Percentiles rank a stretch among this genome's conserved stretches.
phyloP scores from a whole-genome alignment of 2,329 filamentous ascomycete genomes.

The Xylariales sp. region DNA sequence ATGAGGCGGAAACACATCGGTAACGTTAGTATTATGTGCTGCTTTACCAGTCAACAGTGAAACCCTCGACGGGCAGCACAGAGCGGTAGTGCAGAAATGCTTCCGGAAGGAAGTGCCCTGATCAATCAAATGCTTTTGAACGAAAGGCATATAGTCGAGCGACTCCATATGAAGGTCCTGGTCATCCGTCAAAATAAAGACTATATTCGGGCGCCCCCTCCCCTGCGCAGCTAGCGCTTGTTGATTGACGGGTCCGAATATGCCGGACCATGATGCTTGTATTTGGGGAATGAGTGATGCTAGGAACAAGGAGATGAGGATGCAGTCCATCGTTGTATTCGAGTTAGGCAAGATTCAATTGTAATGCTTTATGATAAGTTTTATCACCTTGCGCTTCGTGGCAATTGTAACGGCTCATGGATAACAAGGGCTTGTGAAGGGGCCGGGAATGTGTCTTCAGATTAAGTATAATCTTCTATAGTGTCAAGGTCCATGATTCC shows the following conservation, averaged over 20 bases:
- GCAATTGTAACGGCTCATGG: neutral
- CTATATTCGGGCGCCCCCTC: conserved; percentile 62
- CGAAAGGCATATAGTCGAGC: conserved; percentile 68
- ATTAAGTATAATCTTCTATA: too few relatives aligned
- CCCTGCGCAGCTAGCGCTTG: conserved; percentile 31
- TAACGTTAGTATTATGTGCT: conserved; percentile 79
- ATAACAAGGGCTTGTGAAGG: too few relatives aligned
- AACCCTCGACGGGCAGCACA: conserved; percentile 76
- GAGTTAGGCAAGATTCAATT: too few relatives aligned
- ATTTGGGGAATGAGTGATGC: conserved; percentile 6
- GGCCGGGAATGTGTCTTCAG: too few relatives aligned
- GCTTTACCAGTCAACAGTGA: conserved; percentile 73
- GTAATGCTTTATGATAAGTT: neutral
- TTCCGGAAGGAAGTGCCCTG: conserved; percentile 69
- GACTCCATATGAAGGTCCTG: conserved; percentile 73
- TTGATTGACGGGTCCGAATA: conserved; percentile 40
- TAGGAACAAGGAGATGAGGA: conserved; percentile 11
- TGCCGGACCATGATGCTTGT: conserved; percentile 24
- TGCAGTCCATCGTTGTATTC: conserved; percentile 6
- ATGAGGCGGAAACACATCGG: conserved; percentile 65
- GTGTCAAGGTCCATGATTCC: too few relatives aligned
- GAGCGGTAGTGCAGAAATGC: conserved; percentile 74
- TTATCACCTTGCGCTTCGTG: neutral
- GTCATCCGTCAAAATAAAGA: conserved; percentile 76
- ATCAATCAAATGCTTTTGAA: conserved; percentile 66